Conservation (phyloP, 306 rosid genomes). For the Prunus armeniaca region DNA sequence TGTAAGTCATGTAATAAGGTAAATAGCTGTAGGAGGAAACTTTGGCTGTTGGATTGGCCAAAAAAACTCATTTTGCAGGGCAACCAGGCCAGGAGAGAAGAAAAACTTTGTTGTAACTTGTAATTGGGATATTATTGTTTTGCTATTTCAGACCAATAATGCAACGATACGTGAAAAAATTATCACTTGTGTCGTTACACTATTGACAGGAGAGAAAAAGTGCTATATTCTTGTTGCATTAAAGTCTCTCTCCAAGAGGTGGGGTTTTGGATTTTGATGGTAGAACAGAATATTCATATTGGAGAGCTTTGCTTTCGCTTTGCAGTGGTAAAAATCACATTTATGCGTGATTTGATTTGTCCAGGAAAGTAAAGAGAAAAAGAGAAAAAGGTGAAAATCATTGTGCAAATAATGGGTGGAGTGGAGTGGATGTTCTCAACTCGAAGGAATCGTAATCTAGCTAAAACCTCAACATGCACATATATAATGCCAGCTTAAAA, state of each 20-base stretch:
- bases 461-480: background rate
- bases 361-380: background rate
- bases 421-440: background rate
- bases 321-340: slow-evolving; percentile 15
- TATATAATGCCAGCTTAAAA: slow-evolving; percentile 29
- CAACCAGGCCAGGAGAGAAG: no score
- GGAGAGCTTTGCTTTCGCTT: slow-evolving; percentile 22
- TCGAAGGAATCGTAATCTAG: slow-evolving; percentile 15
- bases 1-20: no score
- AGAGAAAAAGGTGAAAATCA: background rate
- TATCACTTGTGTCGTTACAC: no score
- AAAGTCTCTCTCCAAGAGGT: background rate
- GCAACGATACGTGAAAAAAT: no score
- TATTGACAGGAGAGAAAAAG: no score
- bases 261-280: slow-evolving; percentile 15
- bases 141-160: no score
- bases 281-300: slow-evolving; percentile 16
- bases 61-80: background rate
- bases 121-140: no score
- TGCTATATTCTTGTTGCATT: no score
- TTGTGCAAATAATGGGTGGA: background rate
- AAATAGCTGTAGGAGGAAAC: background rate
- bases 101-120: no score
- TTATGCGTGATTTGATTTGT: background rate
- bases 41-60: background rate